phyloP scores from a whole-genome alignment of 2,329 filamentous ascomycete genomes.

The Leptographium procerum region DNA sequence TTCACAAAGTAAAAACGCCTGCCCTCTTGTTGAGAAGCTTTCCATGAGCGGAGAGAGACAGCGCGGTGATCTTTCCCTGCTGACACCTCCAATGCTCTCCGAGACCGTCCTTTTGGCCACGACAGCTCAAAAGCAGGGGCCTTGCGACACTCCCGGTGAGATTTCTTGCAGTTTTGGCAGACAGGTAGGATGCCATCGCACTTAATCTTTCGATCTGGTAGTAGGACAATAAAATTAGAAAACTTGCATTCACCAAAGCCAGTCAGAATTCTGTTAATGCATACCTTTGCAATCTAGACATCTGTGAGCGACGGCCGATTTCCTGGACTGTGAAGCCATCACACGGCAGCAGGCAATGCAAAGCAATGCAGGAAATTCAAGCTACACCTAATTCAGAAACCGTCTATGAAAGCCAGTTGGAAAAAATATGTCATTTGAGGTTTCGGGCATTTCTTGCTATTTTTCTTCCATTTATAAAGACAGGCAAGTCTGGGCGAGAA shows the following conservation, averaged over 20 bases:
- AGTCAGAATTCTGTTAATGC: neutral
- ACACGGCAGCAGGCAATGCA: neutral
- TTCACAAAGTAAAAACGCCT: neutral
- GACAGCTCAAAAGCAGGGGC: constrained; percentile 6
- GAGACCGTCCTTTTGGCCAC: constrained; percentile 6
- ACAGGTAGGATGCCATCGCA: constrained; percentile 6
- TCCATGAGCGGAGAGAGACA: neutral
- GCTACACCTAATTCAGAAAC: neutral
- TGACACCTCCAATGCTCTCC: constrained; percentile 1
- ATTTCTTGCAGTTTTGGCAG: constrained; percentile 7
- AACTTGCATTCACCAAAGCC: neutral
- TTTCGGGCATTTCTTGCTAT: too few species aligned
- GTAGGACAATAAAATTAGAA: neutral
- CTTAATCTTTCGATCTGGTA: constrained; percentile 10
- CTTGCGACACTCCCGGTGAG: constrained; percentile 3
- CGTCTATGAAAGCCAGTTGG: neutral
- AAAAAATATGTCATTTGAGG: neutral
- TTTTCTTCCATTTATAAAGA: neutral
- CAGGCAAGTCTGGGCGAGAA: neutral
- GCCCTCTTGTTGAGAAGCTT: neutral
- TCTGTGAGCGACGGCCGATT: neutral
- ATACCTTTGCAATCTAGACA: constrained; percentile 6
- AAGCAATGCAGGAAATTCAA: neutral
- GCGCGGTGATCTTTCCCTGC: neutral
- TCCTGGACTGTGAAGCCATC: neutral